Base-by-base conservation (phyloP, 495 filamentous ascomycete genomes). In the Aspergillus wentii region DNA sequence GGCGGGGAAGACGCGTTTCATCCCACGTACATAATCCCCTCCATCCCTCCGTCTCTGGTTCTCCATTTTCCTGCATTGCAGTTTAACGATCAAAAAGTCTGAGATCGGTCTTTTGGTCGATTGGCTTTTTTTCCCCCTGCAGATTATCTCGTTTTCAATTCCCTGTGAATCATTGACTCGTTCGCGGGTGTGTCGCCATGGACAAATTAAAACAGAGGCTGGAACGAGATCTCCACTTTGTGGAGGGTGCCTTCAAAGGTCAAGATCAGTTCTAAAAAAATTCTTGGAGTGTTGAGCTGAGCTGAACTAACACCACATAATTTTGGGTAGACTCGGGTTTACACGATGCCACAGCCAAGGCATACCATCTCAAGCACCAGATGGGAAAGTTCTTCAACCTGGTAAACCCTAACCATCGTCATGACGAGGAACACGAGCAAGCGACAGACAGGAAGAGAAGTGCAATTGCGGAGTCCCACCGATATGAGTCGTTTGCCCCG, bases 391-490 rank as follows among this genome's bases (percentile, higher is more conserved):
- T 84, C 46, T 67, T 68, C 46, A 86, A 86, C 53, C 57, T 86
- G 57, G 61, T 94, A 67, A 96, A 96, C 58, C 76, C 78, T 6
- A 84, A 95, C 30, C 92, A 98, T 64, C 86, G 92, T 38, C 92
- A 98, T 57, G 91, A 96, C 55, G 91, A 98, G 57, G 82, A 77
- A 31, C 88, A 96, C 59, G 91, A 98, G 57, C 75, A 90, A 52
- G 66, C 59, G 3, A 89, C 87, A 17, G 91, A 98, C 54, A 71
- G 71, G 33, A 92, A 94, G 58, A 79, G 91, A 29, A 79, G 69
- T 15, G 68, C 56, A 14, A 83, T 95, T 42, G 63, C 74, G 44
- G 76, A 89, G 39, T 76, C 74, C 17, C 83, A 97, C 44, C 80
- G 90, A n/a, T 96, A 86, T 62, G 50, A 80, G 9, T 90, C 85